phyloP scores from a whole-genome alignment of 306 rosid genomes.

The Sicyos edulis region DNA sequence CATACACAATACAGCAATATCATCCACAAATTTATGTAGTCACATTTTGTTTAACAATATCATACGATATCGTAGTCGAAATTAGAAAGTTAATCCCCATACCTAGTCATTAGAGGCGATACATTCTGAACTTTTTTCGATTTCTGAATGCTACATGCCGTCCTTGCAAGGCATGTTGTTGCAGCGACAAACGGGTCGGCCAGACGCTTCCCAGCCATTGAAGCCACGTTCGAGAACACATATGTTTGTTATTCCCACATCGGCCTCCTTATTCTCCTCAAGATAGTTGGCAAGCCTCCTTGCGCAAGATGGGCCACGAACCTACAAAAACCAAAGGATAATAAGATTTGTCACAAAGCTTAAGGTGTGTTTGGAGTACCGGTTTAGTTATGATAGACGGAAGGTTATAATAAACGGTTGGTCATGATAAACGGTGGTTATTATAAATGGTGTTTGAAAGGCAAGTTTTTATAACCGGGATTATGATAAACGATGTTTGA shows the following conservation, averaged over 20 bases:
- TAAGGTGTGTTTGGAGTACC: too few relatives aligned
- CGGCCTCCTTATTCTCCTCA: conserved; percentile 47
- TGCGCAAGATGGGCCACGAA: conserved; percentile 90
- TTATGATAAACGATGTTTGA: too few relatives aligned
- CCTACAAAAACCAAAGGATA: conserved; percentile 38
- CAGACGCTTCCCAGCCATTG: conserved; percentile 92
- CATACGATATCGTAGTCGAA: background rate
- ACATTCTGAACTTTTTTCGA: conserved; percentile 14
- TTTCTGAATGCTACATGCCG: conserved; percentile 14
- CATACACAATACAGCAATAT: conserved; percentile 4
- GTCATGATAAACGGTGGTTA: too few relatives aligned
- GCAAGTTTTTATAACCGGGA: too few relatives aligned
- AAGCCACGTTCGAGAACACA: conserved; percentile 87
- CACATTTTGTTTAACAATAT: background rate
- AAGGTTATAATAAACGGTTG: too few relatives aligned
- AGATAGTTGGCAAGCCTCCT: conserved; percentile 61
- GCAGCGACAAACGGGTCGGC: conserved; percentile 87
- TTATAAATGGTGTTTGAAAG: too few relatives aligned
- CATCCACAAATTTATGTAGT: conserved; percentile 11
- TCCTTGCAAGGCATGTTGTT: conserved; percentile 50
- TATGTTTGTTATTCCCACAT: conserved; percentile 63
- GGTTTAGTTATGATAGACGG: too few relatives aligned
- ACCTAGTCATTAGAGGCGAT: background rate
- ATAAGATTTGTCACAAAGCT: background rate
- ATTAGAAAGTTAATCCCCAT: background rate